Percentiles rank a stretch among this genome's conserved stretches.
Conservation (phyloP, 768 basidiomycete genomes). For the Tricholoma sp. region DNA sequence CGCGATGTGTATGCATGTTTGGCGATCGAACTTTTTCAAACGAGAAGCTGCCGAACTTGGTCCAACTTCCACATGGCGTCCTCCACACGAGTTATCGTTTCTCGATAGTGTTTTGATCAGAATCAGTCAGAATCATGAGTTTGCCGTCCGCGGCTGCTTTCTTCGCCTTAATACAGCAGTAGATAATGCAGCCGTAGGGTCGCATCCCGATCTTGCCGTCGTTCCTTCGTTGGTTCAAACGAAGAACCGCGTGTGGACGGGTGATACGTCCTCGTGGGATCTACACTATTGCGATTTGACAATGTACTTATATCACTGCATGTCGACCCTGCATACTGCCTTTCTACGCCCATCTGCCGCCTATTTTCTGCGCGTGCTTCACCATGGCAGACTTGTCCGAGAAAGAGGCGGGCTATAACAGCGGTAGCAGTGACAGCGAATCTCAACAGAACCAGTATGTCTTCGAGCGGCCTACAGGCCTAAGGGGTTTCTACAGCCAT, state of each 20-base stretch:
- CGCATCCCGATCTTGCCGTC: neutral
- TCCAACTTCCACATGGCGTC: neutral
- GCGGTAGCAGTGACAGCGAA: slow-evolving; percentile 19
- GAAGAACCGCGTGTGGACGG: neutral
- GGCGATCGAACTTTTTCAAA: neutral
- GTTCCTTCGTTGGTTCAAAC: neutral
- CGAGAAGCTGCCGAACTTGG: neutral
- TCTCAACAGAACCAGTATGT: slow-evolving; percentile 16
- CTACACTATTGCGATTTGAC: neutral
- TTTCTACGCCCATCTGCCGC: neutral
- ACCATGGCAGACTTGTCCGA: slow-evolving; percentile 1
- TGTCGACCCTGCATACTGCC: neutral
- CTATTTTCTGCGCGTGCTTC: neutral
- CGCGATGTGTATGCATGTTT: neutral
- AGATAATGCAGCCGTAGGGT: neutral
- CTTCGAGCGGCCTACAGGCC: slow-evolving; percentile 29
- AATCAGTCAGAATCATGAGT: neutral
- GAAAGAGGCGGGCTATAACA: slow-evolving; percentile 18
- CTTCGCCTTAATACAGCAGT: neutral
- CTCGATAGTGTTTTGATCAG: neutral
- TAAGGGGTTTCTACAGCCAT: slow-evolving; percentile 46
- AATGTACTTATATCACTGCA: neutral
- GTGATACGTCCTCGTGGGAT: neutral
- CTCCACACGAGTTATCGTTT: neutral
- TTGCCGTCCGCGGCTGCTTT: neutral